Evolutionary conservation across 2,329 filamentous ascomycete species (phyloP).

Genomic region (Ceratocystis smalleyi): DNA sequence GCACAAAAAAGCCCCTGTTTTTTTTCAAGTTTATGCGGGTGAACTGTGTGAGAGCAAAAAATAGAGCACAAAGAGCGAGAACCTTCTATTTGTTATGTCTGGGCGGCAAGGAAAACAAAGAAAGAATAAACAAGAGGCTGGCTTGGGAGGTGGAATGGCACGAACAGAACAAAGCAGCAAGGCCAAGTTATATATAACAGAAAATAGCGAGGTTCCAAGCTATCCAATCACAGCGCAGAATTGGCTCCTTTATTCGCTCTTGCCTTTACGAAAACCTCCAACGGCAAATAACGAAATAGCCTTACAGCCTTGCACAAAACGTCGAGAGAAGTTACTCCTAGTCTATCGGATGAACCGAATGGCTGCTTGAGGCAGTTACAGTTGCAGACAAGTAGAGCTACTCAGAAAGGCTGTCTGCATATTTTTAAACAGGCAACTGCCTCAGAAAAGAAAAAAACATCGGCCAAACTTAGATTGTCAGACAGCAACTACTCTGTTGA

Average conservation of each 20-base stretch:
- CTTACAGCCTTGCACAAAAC: background rate
- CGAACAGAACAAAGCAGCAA: background rate
- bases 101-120: background rate
- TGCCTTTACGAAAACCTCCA: background rate
- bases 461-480: background rate
- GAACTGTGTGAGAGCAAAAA: background rate
- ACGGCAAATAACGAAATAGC: background rate
- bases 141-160: background rate
- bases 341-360: background rate
- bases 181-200: no score
- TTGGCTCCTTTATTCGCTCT: background rate
- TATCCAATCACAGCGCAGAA: background rate
- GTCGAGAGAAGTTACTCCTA: background rate
- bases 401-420: background rate
- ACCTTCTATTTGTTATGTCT: background rate
- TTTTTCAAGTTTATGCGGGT: background rate
- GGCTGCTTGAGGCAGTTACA: background rate
- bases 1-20: background rate
- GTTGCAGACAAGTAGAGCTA: background rate
- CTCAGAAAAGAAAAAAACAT: background rate
- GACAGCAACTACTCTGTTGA: background rate
- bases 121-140: constrained; percentile 1
- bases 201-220: background rate
- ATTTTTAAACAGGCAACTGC: background rate
- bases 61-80: background rate